phyloP scores from a whole-genome alignment of 2,329 filamentous ascomycete genomes.

The Xylariales sp. region DNA sequence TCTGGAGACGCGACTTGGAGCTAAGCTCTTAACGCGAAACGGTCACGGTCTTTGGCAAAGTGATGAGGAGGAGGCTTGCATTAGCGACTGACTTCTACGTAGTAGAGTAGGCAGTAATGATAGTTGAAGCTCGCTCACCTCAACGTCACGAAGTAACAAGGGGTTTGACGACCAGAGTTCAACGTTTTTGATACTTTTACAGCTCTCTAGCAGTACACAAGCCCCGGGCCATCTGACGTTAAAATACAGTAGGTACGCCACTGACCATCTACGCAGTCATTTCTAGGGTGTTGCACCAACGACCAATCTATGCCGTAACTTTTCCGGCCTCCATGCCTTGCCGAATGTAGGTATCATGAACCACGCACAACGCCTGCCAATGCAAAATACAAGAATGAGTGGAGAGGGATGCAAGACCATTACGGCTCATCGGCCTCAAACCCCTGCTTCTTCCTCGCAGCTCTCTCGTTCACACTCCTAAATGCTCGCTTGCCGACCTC shows the following conservation, averaged over 20 bases:
- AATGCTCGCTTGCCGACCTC: constrained; percentile 93
- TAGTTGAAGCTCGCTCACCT: too few species aligned
- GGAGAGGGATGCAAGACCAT: constrained; percentile 3
- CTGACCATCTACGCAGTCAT: constrained; percentile 1
- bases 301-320: constrained; percentile 9
- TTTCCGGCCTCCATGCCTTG: constrained; percentile 10
- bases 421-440: constrained; percentile 12
- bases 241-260: too few species aligned
- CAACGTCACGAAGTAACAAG: too few species aligned
- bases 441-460: constrained; percentile 21
- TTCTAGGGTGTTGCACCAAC: constrained; percentile 7
- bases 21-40: constrained; percentile 14
- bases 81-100: too few species aligned
- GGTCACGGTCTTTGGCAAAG: constrained; percentile 13
- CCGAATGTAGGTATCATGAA: constrained; percentile 23
- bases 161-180: too few species aligned
- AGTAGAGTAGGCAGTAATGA: too few species aligned
- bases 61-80: neutral
- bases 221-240: too few species aligned
- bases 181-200: too few species aligned
- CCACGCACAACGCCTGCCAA: constrained; percentile 24
- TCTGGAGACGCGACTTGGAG: neutral
- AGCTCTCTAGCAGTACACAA: too few species aligned
- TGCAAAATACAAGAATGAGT: constrained; percentile 17
- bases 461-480: constrained; percentile 61